Conservation (phyloP, 2,329 filamentous ascomycete species). For the Ophiobolus disseminans region DNA sequence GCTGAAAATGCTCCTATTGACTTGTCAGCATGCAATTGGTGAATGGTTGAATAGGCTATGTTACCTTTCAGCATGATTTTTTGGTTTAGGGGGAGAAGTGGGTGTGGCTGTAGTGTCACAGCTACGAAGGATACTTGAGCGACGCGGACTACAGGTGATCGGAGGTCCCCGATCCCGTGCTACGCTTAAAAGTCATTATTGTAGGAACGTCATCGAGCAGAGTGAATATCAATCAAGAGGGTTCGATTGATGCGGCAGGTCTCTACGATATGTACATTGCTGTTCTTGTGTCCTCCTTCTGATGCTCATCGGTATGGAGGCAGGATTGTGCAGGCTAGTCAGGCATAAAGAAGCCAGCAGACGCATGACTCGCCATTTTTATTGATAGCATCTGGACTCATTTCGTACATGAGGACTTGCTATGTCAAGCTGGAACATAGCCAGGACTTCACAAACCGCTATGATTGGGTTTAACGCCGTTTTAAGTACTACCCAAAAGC, state of each 20-base stretch:
- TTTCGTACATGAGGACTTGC: no score
- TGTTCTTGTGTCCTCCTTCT: background rate
- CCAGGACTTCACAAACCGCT: no score
- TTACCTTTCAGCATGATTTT: constrained; percentile 39
- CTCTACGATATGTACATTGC: background rate
- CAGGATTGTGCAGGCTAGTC: background rate
- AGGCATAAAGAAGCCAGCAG: background rate
- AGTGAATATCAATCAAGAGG: background rate
- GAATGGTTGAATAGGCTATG: constrained; percentile 5
- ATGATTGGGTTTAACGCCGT: no score
- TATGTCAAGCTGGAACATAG: no score
- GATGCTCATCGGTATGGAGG: constrained; percentile 12
- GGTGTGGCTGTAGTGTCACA: constrained; percentile 16
- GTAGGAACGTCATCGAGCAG: background rate
- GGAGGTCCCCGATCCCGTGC: constrained; percentile 13
- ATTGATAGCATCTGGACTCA: no score
- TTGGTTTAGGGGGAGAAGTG: constrained; percentile 17
- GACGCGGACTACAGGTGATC: no score
- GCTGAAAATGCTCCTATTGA: constrained; percentile 34
- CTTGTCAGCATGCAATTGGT: constrained; percentile 12
- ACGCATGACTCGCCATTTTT: background rate
- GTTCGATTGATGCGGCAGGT: background rate
- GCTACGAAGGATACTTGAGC: constrained; percentile 6
- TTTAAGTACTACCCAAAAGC: no score
- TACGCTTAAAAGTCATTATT: background rate